Percentiles rank a stretch among this genome's conserved stretches.
These are phyloP conservation scores for Diaporthe eres DNA, from an alignment of 2,329 filamentous ascomycete genomes.

Conservation along the genomic window DNA sequence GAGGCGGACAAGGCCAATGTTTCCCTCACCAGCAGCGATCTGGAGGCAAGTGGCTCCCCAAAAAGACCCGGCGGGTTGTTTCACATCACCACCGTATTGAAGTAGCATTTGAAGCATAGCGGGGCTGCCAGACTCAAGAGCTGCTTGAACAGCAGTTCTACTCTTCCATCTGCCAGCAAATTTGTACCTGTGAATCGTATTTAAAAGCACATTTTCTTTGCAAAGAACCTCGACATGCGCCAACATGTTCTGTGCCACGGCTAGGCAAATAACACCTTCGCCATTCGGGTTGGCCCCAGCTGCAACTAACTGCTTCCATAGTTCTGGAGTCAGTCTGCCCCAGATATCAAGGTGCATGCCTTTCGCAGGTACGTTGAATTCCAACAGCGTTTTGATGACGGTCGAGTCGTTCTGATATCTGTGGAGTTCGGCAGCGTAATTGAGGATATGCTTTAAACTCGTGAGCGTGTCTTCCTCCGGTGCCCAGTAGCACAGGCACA, in stretches of 20 bases:
- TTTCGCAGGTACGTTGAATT: neutral
- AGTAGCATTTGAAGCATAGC: neutral
- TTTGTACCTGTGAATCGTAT: neutral
- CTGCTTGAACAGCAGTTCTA: neutral
- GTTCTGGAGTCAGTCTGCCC: neutral
- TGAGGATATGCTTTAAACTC: neutral
- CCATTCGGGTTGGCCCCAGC: neutral
- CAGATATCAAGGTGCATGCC: fast-evolving
- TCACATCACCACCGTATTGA: neutral
- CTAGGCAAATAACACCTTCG: fast-evolving
- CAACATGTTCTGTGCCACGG: neutral
- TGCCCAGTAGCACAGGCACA: too few relatives aligned
- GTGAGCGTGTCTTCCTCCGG: too few relatives aligned
- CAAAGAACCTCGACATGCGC: neutral
- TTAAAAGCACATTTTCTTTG: neutral
- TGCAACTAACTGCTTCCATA: neutral
- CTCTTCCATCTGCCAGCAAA: neutral
- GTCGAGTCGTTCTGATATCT: fast-evolving
- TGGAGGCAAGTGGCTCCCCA: neutral
- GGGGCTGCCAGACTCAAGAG: neutral
- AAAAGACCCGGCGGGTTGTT: neutral
- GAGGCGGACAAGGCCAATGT: neutral
- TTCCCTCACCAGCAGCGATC: neutral
- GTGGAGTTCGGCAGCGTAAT: fast-evolving
- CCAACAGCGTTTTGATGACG: neutral